phyloP scores from a whole-genome alignment of 257 asterid species.

The Sherardia arvensis region DNA sequence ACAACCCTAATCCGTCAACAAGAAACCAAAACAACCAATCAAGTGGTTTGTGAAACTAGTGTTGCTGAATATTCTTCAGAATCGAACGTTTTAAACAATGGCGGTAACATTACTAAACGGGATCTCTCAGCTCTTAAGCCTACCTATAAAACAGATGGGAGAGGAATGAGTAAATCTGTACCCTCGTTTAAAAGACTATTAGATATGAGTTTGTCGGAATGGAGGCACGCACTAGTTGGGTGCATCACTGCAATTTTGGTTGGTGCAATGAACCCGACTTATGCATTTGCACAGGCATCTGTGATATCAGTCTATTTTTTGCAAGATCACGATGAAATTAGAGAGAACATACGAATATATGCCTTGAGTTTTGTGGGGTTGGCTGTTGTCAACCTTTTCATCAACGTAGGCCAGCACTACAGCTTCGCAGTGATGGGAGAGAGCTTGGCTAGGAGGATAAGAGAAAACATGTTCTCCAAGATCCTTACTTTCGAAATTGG shows the following conservation, averaged over 20 bases:
- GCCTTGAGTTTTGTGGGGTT: conserved; percentile 50
- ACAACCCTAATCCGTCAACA: conserved; percentile 57
- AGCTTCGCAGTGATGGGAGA: conserved; percentile 94
- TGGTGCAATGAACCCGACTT: conserved; percentile 74
- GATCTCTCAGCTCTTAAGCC: conserved; percentile 22
- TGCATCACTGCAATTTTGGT: conserved; percentile 48
- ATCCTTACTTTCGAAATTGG: conserved; percentile 82
- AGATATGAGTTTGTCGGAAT: conserved; percentile 84
- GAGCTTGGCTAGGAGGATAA: conserved; percentile 59
- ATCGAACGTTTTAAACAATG: too few species aligned
- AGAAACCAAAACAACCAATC: conserved; percentile 21
- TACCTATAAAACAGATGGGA: conserved; percentile 14
- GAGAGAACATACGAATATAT: conserved; percentile 42
- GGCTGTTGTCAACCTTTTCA: conserved; percentile 44
- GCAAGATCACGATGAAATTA: conserved; percentile 45
- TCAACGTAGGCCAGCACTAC: conserved; percentile 62
- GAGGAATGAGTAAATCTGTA: neutral
- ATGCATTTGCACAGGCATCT: conserved; percentile 70
- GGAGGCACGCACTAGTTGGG: conserved; percentile 66
- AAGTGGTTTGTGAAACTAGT: neutral
- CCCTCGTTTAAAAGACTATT: conserved; percentile 64
- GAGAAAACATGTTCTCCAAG: conserved; percentile 76
- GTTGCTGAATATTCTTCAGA: neutral
- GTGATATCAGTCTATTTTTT: conserved; percentile 54
- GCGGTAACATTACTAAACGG: too few species aligned